Evolutionary conservation across 2,329 filamentous ascomycete species (phyloP), one percentile per base, ranked within the genome.

Genomic region (Ophiostoma sp.): DNA sequence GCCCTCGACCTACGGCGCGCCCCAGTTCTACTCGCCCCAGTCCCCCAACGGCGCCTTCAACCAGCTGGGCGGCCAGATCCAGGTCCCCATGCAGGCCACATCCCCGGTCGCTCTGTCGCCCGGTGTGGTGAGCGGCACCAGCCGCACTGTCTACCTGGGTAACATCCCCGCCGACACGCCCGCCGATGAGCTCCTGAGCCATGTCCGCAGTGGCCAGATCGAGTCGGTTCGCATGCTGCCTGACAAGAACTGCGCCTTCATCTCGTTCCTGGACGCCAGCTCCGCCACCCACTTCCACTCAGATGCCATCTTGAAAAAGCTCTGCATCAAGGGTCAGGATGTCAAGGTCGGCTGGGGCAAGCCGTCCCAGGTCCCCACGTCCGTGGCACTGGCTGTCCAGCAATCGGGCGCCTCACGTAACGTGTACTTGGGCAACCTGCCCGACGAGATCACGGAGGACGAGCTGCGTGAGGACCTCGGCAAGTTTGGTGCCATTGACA

Each of bases 261-360:
- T 99, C 81, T 99, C 96, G 8, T 99, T 99, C 86, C 87, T 99
- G 77, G 96, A 99, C 80, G 94, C 95, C 79, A 97, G 95, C 85
- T 98, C 96, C 39, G 96, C 96, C 73, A 98, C 95, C 28, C 96
- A 99, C 82, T 99, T 99, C 85, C 96, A 99, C 86, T 99, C 96
- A 25, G 96, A 99, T 87, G 96, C 96, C 78, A 99, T 99, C 84
- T 89, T 99, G 88, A 99, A 99, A 88, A 99, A 98, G 88, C 90
- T 99, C 81, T 95, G 95, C 79, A 97, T 99, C 85, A 95, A 97
- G 84, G 95, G 95, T 33, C 96, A 98, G 85, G 96, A 99, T 82
- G 98, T 99, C 86, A 99, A 99, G 87, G 95, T 99, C 79, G 96
- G 96, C 76, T 99, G 96, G 96, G 96, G 96, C 76, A 99, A 99